These are phyloP conservation scores for Pseudogymnoascus sp. DNA, from an alignment of 2,329 filamentous ascomycete genomes.

Conservation along the genomic window DNA sequence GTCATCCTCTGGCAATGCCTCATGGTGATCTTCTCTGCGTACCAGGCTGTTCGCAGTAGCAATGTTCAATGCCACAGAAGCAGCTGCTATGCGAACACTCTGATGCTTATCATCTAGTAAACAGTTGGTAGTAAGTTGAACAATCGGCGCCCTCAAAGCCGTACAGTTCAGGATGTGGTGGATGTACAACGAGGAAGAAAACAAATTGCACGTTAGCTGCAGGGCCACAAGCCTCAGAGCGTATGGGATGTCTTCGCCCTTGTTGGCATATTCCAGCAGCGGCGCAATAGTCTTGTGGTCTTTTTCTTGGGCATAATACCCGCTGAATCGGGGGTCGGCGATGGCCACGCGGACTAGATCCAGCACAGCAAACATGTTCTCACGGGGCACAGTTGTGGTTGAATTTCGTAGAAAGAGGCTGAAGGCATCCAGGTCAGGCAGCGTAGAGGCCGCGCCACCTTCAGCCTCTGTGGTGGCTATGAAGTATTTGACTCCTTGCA, in stretches of 20 bases:
- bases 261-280: slow-evolving; percentile 53
- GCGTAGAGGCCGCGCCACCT: slow-evolving; percentile 54
- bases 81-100: slow-evolving; percentile 71
- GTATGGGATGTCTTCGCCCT: slow-evolving; percentile 58
- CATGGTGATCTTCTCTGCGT: slow-evolving; percentile 47
- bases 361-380: slow-evolving; percentile 70
- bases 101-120: slow-evolving; percentile 69
- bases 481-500: slow-evolving; percentile 62
- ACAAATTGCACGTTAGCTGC: slow-evolving; percentile 79
- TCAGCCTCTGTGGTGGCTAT: slow-evolving; percentile 52
- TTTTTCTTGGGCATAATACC: slow-evolving; percentile 72
- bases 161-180: slow-evolving; percentile 49
- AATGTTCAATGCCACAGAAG: slow-evolving; percentile 78
- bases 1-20: slow-evolving; percentile 56
- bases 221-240: slow-evolving; percentile 74
- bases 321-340: slow-evolving; percentile 68
- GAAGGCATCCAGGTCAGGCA: slow-evolving; percentile 64
- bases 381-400: slow-evolving; percentile 47
- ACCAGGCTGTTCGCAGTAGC: slow-evolving; percentile 60
- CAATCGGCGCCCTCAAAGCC: slow-evolving; percentile 48
- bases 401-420: slow-evolving; percentile 51
- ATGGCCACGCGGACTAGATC: slow-evolving; percentile 76
- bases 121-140: slow-evolving; percentile 64
- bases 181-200: slow-evolving; percentile 64
- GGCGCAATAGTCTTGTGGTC: slow-evolving; percentile 53